Evolutionary conservation across 768 basidiomycete species (phyloP).

Genomic region (Pleurotus tuber-regium): DNA sequence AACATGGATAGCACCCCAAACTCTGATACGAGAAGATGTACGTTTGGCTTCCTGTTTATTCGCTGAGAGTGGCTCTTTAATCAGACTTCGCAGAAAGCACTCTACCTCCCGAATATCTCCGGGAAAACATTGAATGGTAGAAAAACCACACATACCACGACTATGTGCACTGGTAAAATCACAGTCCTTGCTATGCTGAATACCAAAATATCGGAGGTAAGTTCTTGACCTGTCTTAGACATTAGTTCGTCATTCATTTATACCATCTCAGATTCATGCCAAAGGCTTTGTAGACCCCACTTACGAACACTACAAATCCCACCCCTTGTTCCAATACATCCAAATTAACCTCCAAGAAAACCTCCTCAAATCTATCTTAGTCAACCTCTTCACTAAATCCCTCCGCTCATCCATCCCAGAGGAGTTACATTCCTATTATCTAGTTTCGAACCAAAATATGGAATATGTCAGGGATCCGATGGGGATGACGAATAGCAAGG

Average conservation of each 20-base stretch:
- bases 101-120: slow-evolving; percentile 86
- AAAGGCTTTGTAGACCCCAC: slow-evolving; percentile 66
- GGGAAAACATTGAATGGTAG: slow-evolving; percentile 66
- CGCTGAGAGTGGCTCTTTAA: slow-evolving; percentile 2
- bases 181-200: slow-evolving; percentile 82
- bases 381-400: slow-evolving; percentile 77
- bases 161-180: slow-evolving; percentile 71
- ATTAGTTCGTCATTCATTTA: neutral
- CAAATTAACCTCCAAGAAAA: slow-evolving; percentile 97
- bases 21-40: slow-evolving; percentile 89
- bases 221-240: slow-evolving; percentile 14
- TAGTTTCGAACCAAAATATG: slow-evolving; percentile 81
- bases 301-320: slow-evolving; percentile 43
- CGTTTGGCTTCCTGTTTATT: slow-evolving; percentile 25
- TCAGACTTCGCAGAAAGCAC: slow-evolving; percentile 67
- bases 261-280: slow-evolving; percentile 64
- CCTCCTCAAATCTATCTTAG: slow-evolving; percentile 85
- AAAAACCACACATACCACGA: slow-evolving; percentile 67
- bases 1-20: slow-evolving; percentile 89
- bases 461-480: slow-evolving; percentile 83
- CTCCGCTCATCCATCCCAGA: slow-evolving; percentile 66
- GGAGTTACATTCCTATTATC: slow-evolving; percentile 65
- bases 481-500: slow-evolving; percentile 84
- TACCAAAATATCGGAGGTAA: slow-evolving; percentile 85
- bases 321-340: slow-evolving; percentile 68